These are phyloP conservation scores for Alternaria solani DNA, from an alignment of 2,329 filamentous ascomycete genomes.

Conservation along the genomic window DNA sequence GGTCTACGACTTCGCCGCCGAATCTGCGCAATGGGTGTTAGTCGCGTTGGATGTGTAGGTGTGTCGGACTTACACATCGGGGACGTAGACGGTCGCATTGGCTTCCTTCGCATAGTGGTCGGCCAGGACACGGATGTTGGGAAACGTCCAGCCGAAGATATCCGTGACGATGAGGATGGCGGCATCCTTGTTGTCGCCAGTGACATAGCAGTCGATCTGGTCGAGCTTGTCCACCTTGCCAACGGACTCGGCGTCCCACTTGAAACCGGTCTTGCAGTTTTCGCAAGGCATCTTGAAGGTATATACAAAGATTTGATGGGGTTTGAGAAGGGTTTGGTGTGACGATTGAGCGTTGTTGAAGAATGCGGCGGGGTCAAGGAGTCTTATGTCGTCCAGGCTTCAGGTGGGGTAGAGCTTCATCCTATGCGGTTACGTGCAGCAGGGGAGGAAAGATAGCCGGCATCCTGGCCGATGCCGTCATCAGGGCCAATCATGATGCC, in stretches of 20 bases:
- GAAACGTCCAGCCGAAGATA: slow-evolving; percentile 60
- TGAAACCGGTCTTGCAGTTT: slow-evolving; percentile 50
- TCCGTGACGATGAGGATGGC: slow-evolving; percentile 56
- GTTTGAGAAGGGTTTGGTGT: neutral
- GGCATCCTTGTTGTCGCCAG: slow-evolving; percentile 55
- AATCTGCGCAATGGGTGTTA: slow-evolving; percentile 32
- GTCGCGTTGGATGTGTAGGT: too few species aligned
- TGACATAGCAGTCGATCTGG: slow-evolving; percentile 52
- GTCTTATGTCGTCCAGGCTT: slow-evolving; percentile 8
- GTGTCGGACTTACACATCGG: slow-evolving; percentile 50
- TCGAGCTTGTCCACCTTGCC: slow-evolving; percentile 52
- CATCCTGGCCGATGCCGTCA: neutral
- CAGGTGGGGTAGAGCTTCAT: slow-evolving; percentile 7
- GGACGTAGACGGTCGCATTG: slow-evolving; percentile 57
- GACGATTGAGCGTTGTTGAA: neutral
- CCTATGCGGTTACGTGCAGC: neutral
- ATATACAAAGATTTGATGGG: neutral
- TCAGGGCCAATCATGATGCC: slow-evolving; percentile 9
- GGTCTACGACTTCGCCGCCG: slow-evolving; percentile 40
- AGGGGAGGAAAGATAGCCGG: neutral
- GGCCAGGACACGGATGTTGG: slow-evolving; percentile 57
- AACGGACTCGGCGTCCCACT: slow-evolving; percentile 49
- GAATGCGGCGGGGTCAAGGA: slow-evolving; percentile 2
- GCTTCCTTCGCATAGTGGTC: slow-evolving; percentile 57
- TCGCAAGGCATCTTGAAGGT: slow-evolving; percentile 41